Percentiles rank a stretch among this genome's conserved stretches.
Evolutionary conservation across 2,329 filamentous ascomycete species (phyloP).

Genomic region (Ceratocystis harringtonii): DNA sequence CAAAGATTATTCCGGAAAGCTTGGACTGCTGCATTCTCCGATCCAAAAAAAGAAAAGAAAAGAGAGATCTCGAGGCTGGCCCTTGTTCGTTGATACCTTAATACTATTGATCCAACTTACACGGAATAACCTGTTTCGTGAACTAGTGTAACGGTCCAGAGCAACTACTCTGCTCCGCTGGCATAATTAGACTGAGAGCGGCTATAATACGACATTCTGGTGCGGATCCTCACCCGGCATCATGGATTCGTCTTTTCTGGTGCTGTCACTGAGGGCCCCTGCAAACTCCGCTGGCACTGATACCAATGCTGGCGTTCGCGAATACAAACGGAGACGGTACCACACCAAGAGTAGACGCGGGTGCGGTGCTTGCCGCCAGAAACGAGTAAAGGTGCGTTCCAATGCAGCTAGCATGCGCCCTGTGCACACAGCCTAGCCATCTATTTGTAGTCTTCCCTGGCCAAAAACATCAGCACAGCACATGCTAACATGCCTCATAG

Average conservation of each 20-base stretch:
- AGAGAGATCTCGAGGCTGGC: background rate
- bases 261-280: constrained; percentile 10
- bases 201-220: background rate
- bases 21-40: background rate
- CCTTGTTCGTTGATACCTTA: background rate
- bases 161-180: background rate
- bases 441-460: background rate
- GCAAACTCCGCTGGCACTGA: background rate
- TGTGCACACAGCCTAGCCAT: background rate
- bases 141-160: background rate
- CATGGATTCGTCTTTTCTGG: constrained; percentile 17
- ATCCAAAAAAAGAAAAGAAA: too few species aligned
- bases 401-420: background rate
- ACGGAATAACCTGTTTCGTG: background rate
- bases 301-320: constrained; percentile 9
- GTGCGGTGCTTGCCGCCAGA: constrained; percentile 20
- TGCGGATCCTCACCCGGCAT: background rate
- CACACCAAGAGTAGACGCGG: constrained; percentile 17
- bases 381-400: constrained; percentile 20
- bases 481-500: constrained; percentile 9
- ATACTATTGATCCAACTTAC: background rate
- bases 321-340: constrained; percentile 16
- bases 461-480: background rate
- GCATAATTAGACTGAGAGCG: background rate
- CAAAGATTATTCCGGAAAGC: background rate